Base-by-base conservation (phyloP, 495 filamentous ascomycete species). In the Annulohypoxylon bovei region DNA sequence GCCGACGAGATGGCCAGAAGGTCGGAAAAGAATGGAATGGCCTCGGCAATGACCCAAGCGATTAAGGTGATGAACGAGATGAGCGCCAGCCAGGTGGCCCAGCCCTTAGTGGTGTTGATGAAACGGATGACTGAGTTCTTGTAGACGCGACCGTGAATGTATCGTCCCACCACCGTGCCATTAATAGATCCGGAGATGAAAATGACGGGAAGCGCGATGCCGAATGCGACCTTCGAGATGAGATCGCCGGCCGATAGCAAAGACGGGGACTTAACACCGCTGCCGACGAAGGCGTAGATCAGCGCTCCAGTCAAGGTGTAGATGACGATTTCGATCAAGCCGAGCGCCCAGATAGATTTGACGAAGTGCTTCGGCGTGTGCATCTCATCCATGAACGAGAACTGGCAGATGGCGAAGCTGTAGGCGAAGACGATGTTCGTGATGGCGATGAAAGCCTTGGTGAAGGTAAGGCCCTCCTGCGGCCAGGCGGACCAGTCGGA, bases 351-450 rank as follows among this genome's bases (percentile, higher is more conserved):
- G 33, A 93, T 85, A 1, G 91, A 85, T 80, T 91, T 92, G 60
- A 83, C 81, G 73, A 87, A 92, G 72, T 92, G 87, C 42, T 78
- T 72, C 0, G 91, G 91, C 0, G 86, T 84, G 71, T 90, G 86
- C 85, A 95, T 90, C 76, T 95, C 92, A 63, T 90, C 87, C 73
- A 92, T 91, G 74, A 95, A 89, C 61, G 83, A 86, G 82, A 94
- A 93, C 90, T 71, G 90, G 86, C 73, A 92, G 82, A 81, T 92
- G 86, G 65, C 90, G 82, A 82, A 90, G 68, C 85, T 85, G 79
- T 88, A 90, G 35, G 92, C 90, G 66, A 95, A 92, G 58, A 92
- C 86, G 47, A 93, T 91, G 79, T 93, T 93, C 65, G 87, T 87
- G 33, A 92, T 84, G 6, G 88, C 89, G 46, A 90, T 84, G 72